Evolutionary conservation across 202 grass and related monocot genomes (phyloP).

Genomic region (Digitaria exilis): DNA sequence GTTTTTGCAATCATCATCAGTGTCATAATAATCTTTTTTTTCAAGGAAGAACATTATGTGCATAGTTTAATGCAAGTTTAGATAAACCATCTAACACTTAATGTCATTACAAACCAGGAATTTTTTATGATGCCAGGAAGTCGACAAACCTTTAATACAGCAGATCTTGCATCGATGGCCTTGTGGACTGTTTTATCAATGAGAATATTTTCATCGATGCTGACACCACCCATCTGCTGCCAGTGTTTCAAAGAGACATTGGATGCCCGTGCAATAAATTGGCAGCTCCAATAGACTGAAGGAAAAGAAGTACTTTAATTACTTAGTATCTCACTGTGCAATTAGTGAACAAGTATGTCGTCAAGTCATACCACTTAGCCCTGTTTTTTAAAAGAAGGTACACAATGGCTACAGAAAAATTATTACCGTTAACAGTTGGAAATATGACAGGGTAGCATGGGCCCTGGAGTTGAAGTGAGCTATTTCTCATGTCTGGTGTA

Average conservation of each 20-base stretch:
- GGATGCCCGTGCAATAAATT: conserved; percentile 89
- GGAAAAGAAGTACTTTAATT: conserved; percentile 19
- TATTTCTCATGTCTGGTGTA: conserved; percentile 90
- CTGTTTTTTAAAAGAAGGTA: neutral
- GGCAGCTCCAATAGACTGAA: conserved; percentile 95
- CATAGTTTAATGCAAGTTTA: conserved; percentile 13
- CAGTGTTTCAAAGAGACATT: conserved; percentile 94
- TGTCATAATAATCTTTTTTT: neutral
- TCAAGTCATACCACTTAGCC: neutral
- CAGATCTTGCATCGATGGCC: conserved; percentile 73
- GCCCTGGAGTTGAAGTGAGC: conserved; percentile 89
- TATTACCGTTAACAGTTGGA: conserved; percentile 86
- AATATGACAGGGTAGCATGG: conserved; percentile 98
- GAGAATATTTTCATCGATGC: conserved; percentile 87
- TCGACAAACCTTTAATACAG: conserved; percentile 80
- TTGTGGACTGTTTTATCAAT: conserved; percentile 97
- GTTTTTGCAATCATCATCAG: neutral
- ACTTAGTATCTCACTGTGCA: neutral
- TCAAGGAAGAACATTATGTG: neutral
- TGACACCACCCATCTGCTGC: conserved; percentile 88
- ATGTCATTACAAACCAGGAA: neutral
- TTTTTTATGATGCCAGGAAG: neutral
- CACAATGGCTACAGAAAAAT: neutral
- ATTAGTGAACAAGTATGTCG: neutral
- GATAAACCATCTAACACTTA: conserved; percentile 26